These are phyloP conservation scores for Erodium texanum DNA, from an alignment of 441 rosid genomes.

Conservation along the genomic window DNA sequence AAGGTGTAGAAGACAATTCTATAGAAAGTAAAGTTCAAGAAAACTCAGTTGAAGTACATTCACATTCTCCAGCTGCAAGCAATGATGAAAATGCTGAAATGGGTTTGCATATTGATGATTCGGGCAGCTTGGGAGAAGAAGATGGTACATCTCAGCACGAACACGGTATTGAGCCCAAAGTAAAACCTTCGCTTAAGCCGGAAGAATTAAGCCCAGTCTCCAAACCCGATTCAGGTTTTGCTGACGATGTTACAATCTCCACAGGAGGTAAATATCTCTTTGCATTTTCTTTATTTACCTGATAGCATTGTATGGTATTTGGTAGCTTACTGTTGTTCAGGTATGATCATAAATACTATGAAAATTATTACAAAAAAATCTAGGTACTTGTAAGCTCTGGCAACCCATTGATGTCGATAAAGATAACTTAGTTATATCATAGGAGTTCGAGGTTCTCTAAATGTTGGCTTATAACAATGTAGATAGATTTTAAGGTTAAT, in stretches of 20 bases:
- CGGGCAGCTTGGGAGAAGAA: constrained; percentile 5
- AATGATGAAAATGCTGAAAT: constrained; percentile 5
- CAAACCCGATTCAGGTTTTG: constrained; percentile 3
- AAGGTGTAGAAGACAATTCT: constrained; percentile 16
- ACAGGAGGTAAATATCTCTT: constrained; percentile 29
- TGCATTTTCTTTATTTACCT: not conserved
- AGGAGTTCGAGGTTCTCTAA: not conserved
- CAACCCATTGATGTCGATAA: not conserved
- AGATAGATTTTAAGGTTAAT: not conserved
- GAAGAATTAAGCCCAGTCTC: constrained; percentile 21
- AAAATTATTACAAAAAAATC: not conserved
- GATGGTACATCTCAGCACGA: constrained; percentile 16
- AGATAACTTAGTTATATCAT: not conserved
- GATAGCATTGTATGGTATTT: not conserved
- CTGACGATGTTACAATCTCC: constrained; percentile 15
- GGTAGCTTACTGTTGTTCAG: not conserved
- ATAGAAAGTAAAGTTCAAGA: constrained; percentile 20
- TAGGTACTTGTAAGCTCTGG: not conserved
- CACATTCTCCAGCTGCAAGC: constrained; percentile 6
- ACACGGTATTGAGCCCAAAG: constrained; percentile 11
- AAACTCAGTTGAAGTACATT: constrained; percentile 5
- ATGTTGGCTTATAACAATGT: not conserved
- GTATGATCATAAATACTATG: too few species aligned
- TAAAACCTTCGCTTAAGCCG: constrained; percentile 14
- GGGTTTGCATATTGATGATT: constrained; percentile 12